phyloP scores from a whole-genome alignment of 306 rosid species.

The Medicago ruthenica region DNA sequence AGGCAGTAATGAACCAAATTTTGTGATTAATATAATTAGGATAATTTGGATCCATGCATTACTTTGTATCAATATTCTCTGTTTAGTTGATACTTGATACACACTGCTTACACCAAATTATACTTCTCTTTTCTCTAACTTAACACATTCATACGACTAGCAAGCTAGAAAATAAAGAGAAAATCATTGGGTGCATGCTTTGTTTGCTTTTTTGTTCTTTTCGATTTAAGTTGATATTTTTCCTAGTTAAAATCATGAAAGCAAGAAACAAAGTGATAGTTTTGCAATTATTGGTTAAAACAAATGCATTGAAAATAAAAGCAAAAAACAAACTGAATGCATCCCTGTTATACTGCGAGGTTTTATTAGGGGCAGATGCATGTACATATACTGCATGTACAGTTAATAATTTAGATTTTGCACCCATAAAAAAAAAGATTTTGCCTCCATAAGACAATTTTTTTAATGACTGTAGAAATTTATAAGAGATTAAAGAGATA shows the following conservation, averaged over 20 bases:
- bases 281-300: no score
- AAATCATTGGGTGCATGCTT: no score
- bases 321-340: background rate
- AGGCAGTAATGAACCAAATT: no score
- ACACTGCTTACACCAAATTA: background rate
- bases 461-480: background rate
- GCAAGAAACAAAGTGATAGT: no score
- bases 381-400: background rate
- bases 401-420: background rate
- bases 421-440: background rate
- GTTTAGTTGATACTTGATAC: slow-evolving; percentile 2
- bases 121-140: slow-evolving; percentile 17
- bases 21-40: no score
- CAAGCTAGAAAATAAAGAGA: background rate
- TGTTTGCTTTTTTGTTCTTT: no score
- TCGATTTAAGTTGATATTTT: no score
- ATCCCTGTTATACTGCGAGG: background rate
- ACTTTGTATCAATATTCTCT: background rate
- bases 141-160: background rate
- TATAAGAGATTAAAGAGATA: background rate
- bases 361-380: background rate
- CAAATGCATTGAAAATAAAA: no score
- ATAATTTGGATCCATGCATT: background rate
- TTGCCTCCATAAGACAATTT: background rate
- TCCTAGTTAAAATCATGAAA: no score